These are phyloP conservation scores for Rhytidiadelphus loreus DNA, from an alignment of 225 moss, liverwort and hornwort genomes.

Conservation along the genomic window DNA sequence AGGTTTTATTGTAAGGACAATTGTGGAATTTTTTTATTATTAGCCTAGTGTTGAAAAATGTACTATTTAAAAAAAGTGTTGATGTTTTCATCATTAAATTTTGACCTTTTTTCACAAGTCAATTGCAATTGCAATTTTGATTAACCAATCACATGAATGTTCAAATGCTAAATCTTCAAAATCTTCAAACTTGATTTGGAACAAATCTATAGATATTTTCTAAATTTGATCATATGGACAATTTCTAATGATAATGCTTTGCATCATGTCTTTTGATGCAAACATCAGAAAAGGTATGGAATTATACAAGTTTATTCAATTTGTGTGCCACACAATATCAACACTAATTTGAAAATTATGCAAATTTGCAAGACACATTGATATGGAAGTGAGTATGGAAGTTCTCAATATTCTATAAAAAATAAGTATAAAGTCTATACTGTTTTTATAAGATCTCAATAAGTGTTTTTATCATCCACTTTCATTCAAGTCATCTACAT, in stretches of 20 bases:
- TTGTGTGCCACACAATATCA: background rate
- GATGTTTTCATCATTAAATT: no score
- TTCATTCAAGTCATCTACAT: background rate
- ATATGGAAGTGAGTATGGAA: fast-evolving
- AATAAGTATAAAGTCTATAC: background rate
- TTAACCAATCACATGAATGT: background rate
- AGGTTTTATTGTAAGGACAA: no score
- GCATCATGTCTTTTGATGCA: background rate
- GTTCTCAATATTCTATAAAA: background rate
- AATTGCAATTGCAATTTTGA: background rate
- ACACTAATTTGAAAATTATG: background rate
- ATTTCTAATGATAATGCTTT: background rate
- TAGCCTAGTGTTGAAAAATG: no score
- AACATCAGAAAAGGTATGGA: background rate
- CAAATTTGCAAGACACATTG: background rate
- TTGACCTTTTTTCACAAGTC: no score
- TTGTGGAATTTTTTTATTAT: no score
- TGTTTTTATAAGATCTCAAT: background rate
- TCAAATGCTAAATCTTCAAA: no score
- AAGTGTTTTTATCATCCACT: background rate
- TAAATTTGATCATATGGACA: background rate
- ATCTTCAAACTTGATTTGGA: background rate
- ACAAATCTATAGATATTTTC: background rate
- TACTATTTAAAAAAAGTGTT: background rate
- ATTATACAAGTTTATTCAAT: background rate